Evolutionary conservation across 108 stramenopile genomes (phyloP), one percentile per base, ranked within the genome.

Genomic region (Pelagomonas calceolata): DNA sequence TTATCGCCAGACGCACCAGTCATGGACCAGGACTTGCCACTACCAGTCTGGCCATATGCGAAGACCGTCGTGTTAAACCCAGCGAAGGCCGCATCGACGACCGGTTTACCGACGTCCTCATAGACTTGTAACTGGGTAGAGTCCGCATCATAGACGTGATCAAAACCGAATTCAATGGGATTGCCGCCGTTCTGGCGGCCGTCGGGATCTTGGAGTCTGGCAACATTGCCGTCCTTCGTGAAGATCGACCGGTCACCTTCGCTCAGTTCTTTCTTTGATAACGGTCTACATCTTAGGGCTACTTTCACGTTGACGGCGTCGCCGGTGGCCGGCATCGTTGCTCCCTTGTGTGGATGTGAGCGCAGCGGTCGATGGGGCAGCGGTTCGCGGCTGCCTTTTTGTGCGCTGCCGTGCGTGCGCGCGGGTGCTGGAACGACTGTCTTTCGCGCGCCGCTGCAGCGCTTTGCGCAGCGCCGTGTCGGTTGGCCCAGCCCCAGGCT

Each of bases 1-100:
- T 37, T 35, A 4, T 45, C 43, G 32, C 60, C 69, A n/a, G 30
- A 4, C 1, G 16, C 43, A 0, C 69, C 69, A 30, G 43, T 43
- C 69, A 69, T 69, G 45, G 69, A 69, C 36, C 34, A 69, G 46
- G 69, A 64, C 33, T 72, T 72, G 30, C 71, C 71, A 15, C 33
- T 35, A 5, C 71, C 71, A 7, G 71, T 72, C 73, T 82, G 81
- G 14, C 82, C 82, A 63, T 83, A 83, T 15, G 82, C 81, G 43
- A 83, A 83, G 36, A 83, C 81, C 21, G 82, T 83, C 33, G 75
- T 75, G 51, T 83, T 83, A 39, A 81, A 83, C 67, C 82, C 73
- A 30, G 32, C 71, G 64, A 72, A 64, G 30, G 63, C 60, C 65
- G 60, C n/a, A 30, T 72, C 64, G 43, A 72, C 10, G 30, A 72